Evolutionary conservation across 495 filamentous ascomycete genomes (phyloP).

Genomic region (Schizothecium vesticola): DNA sequence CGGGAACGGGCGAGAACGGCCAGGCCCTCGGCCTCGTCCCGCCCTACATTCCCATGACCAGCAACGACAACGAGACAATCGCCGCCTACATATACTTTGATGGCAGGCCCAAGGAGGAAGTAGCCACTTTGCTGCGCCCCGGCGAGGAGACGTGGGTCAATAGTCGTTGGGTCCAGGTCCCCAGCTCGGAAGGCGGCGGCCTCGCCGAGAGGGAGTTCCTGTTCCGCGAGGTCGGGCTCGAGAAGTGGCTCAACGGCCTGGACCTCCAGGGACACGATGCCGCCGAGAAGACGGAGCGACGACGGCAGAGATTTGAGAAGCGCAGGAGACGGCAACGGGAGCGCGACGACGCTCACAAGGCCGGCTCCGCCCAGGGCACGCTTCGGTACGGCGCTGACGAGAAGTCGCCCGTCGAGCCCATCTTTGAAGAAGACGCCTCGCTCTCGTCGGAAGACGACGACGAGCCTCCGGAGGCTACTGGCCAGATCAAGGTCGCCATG

Average conservation of each 20-base stretch:
- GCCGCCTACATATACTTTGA: slow-evolving; percentile 99
- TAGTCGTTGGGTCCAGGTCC: slow-evolving; percentile 93
- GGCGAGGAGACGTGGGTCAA: slow-evolving; percentile 99
- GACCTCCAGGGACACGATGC: slow-evolving; percentile 86
- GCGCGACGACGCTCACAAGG: slow-evolving; percentile 48
- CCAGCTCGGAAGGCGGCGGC: slow-evolving; percentile 83
- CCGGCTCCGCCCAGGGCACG: slow-evolving; percentile 44
- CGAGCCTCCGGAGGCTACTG: slow-evolving; percentile 85
- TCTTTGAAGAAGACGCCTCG: slow-evolving; percentile 67
- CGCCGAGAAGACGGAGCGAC: slow-evolving; percentile 76
- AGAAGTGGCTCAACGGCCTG: slow-evolving; percentile 90
- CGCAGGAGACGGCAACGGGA: slow-evolving; percentile 63
- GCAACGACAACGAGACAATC: slow-evolving; percentile 89
- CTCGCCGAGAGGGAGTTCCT: slow-evolving; percentile 95
- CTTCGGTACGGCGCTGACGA: slow-evolving; percentile 73
- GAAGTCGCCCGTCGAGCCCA: slow-evolving; percentile 63
- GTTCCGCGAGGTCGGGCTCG: slow-evolving; percentile 94
- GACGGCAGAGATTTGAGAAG: slow-evolving; percentile 83
- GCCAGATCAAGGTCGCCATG: slow-evolving; percentile 96
- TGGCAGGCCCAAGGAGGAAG: slow-evolving; percentile 90
- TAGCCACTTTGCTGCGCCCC: slow-evolving; percentile 84
- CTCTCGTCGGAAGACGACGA: slow-evolving; percentile 80
- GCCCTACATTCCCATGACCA: slow-evolving; percentile 84
- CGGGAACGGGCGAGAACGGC: slow-evolving; percentile 32
- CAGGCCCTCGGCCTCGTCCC: slow-evolving; percentile 56